Base-by-base conservation (phyloP, 306 rosid species). In the Cicer bijugum region DNA sequence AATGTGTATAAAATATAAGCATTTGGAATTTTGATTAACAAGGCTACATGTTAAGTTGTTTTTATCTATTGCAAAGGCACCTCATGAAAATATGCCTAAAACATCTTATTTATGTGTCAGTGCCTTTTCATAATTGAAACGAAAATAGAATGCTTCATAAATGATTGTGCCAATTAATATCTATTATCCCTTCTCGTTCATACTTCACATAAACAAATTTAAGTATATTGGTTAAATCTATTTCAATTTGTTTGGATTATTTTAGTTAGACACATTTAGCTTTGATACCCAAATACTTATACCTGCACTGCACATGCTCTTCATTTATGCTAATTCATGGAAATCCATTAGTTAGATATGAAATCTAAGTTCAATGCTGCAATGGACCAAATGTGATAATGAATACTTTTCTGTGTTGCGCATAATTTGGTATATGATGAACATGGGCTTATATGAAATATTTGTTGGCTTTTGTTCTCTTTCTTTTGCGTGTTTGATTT, bases 381-480 rank as follows among this genome's bases (percentile, higher is more conserved):
- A 44, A 35, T 67, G 46, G 35, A 28, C 35, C 35, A 28, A 28
- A 28, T 28, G 35, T 28, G 35, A 28, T 4, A 57, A 56, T 67
- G 2, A 74, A 46, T 51, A 60, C 5, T 67, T 67, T 45, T 9
- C 58, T 44, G 65, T 50, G 45, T 40, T 52, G 47, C 23, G 7
- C 9, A 46, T 46, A 35, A 60, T 74, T 20, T 11, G 7, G 33
- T 23, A 19, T 40, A 37, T 11, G 10, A 61, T 75, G 39, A 65
- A 73, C 7, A 11, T 43, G 45, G 61, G 37, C 19, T 66, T 66
- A 20, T 53, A 68, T 42, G 61, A 52, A 75, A 64, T 1, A 43
- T 14, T 59, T 58, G 20, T 5, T 73, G 37, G 39, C 9, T n/a
- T 59, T 19, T 12, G 43, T 65, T 76, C 44, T 66, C 67, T 23